A percentile compares a stretch with the other conserved stretches of the same genome.
phyloP scores from a whole-genome alignment of 23 red algal species.

The Cyanidiococcus yangmingshanensis region DNA sequence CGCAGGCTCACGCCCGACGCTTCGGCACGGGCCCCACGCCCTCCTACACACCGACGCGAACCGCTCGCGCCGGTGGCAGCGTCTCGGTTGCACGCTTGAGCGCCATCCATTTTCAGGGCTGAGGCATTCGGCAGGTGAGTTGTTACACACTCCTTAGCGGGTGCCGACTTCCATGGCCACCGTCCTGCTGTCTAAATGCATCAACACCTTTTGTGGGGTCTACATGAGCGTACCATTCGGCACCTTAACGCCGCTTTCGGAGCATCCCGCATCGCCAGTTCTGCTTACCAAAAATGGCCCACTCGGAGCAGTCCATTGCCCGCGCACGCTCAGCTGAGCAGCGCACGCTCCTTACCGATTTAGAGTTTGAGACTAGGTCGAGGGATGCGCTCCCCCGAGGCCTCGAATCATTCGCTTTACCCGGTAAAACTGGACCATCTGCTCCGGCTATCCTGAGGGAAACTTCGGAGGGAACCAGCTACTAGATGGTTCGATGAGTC shows the following conservation, averaged over 20 bases:
- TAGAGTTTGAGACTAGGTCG: conserved; percentile 82
- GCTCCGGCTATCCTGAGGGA: conserved; percentile 70
- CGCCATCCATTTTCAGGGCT: conserved; percentile 99
- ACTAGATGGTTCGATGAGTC: conserved; percentile 89
- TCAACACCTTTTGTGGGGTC: conserved; percentile 75
- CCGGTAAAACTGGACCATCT: conserved; percentile 40
- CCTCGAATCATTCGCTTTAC: conserved; percentile 78
- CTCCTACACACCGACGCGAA: conserved; percentile 51
- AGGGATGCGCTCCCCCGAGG: conserved; percentile 47
- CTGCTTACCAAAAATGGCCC: conserved; percentile 94
- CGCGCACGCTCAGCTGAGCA: conserved; percentile 17
- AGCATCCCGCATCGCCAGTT: conserved; percentile 90
- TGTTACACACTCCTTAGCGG: conserved; percentile 87
- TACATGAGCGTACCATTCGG: conserved; percentile 51
- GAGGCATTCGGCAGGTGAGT: conserved; percentile 97
- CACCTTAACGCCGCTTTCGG: conserved; percentile 72
- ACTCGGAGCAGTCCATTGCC: conserved; percentile 29
- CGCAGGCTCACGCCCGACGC: conserved; percentile 34
- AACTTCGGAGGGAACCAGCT: conserved; percentile 87
- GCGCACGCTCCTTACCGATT: conserved; percentile 59
- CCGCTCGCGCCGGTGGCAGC: conserved; percentile 40
- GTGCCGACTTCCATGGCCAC: conserved; percentile 84
- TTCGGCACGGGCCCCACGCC: conserved; percentile 53
- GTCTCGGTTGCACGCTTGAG: conserved; percentile 72
- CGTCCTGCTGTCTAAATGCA: conserved; percentile 80